A percentile compares a stretch with the other conserved stretches of the same genome.
phyloP scores from a whole-genome alignment of 768 basidiomycete species.

The Dendrothele bispora region DNA sequence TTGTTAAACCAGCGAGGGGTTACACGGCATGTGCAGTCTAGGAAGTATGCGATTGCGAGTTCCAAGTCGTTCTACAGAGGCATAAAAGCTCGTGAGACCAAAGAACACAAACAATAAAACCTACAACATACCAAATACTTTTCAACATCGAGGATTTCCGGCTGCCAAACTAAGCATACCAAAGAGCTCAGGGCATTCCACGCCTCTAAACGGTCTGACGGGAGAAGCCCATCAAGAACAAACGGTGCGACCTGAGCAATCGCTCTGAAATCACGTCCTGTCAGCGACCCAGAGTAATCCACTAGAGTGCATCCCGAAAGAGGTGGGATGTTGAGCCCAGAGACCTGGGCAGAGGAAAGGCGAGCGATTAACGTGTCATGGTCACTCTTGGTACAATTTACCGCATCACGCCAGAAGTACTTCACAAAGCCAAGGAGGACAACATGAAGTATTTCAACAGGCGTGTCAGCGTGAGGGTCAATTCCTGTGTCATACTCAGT shows the following conservation, averaged over 20 bases:
- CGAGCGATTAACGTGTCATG: slow-evolving; percentile 26
- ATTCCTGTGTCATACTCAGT: slow-evolving; percentile 25
- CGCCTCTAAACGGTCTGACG: slow-evolving; percentile 18
- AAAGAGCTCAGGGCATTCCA: slow-evolving; percentile 36
- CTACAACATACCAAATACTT: slow-evolving; percentile 28
- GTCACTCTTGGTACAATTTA: slow-evolving; percentile 21
- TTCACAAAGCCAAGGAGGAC: slow-evolving; percentile 44
- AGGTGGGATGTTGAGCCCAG: slow-evolving; percentile 30
- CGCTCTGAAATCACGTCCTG: slow-evolving; percentile 31
- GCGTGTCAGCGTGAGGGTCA: slow-evolving; percentile 42
- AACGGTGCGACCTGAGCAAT: slow-evolving; percentile 37
- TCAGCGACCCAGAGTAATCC: slow-evolving; percentile 35
- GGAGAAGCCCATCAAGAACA: slow-evolving; percentile 36
- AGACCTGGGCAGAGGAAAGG: slow-evolving; percentile 28
- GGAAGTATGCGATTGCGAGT: slow-evolving; percentile 33
- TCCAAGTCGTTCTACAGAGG: slow-evolving; percentile 20
- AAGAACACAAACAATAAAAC: neutral
- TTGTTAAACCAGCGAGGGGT: slow-evolving; percentile 39
- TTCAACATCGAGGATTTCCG: slow-evolving; percentile 32
- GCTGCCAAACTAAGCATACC: slow-evolving; percentile 39
- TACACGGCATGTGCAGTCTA: slow-evolving; percentile 27
- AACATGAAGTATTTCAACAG: slow-evolving; percentile 29
- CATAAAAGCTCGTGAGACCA: slow-evolving; percentile 1
- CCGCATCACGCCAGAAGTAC: slow-evolving; percentile 45
- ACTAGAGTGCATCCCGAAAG: slow-evolving; percentile 33